These are phyloP conservation scores for Blastobotrys buckinghamii DNA, from an alignment of 1,139 yeast genomes.

Conservation along the genomic window DNA sequence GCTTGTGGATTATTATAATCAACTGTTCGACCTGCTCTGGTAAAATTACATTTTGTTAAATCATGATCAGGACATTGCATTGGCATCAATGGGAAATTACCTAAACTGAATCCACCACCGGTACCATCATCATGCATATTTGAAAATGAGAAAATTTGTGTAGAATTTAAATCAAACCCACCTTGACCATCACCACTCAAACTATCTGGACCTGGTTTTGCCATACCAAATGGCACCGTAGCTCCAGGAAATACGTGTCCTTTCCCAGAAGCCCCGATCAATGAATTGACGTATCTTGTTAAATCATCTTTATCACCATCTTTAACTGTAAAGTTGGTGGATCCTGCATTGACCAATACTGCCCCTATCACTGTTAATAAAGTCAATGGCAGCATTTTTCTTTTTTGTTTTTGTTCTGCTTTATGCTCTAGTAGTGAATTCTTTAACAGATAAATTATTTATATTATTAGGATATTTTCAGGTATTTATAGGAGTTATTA, in stretches of 20 bases:
- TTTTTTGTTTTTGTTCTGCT: not conserved
- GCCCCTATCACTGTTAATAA: not conserved
- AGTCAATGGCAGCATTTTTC: not conserved
- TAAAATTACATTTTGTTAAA: slow-evolving; percentile 7
- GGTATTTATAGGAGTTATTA: too few species aligned
- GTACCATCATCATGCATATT: slow-evolving; percentile 42
- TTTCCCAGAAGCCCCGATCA: slow-evolving; percentile 34
- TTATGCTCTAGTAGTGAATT: too few species aligned
- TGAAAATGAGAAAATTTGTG: slow-evolving; percentile 34
- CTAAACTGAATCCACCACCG: slow-evolving; percentile 34
- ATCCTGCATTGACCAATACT: not conserved
- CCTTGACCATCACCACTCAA: slow-evolving; percentile 25
- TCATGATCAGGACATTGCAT: slow-evolving; percentile 1
- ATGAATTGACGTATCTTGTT: slow-evolving; percentile 14
- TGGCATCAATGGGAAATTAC: slow-evolving; percentile 13
- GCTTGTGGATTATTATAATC: slow-evolving; percentile 7
- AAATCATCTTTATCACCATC: too few species aligned
- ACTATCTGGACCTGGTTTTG: slow-evolving; percentile 37
- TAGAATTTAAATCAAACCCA: slow-evolving; percentile 34
- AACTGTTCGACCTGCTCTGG: slow-evolving; percentile 1
- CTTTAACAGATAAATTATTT: too few species aligned
- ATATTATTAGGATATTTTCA: too few species aligned
- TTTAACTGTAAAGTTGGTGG: not conserved
- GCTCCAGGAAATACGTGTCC: slow-evolving; percentile 40
- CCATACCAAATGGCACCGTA: slow-evolving; percentile 39